Base-by-base conservation (phyloP, 345 rosid genomes). In the Eucalyptus curtisii region DNA sequence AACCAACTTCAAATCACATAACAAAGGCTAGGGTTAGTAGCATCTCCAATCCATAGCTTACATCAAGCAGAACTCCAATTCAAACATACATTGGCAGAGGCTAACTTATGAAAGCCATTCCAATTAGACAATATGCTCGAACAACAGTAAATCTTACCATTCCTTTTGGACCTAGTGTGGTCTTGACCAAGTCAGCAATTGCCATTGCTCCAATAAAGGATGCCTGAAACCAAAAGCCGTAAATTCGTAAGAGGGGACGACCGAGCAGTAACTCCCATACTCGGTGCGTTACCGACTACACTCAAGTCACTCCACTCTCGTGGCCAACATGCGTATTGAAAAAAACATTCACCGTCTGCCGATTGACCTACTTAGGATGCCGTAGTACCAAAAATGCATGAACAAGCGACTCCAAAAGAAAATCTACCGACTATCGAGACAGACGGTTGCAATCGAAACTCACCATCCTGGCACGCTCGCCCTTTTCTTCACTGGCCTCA, bases 121-220 rank as follows among this genome's bases (percentile, higher is more conserved):
- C 6, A 47, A 68, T 5, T 45, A 49, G 22, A 59, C 53, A 45
- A 50, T 37, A 90, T n/a, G 55, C 52, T 71, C 13, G 11, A 49
- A 17, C 7, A 81, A 53, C 37, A 27, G 79, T 22, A 86, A 92
- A 33, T 81, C 33, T 88, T 90, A 98, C 99, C 99, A 98, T 98
- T 86, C 99, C 99, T 92, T 98, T 98, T 2, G 99, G 99, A 44
- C 99, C 99, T 86, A 98, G 89, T 86, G 99, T 98, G 84, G 99
- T 94, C 94, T 98, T 98, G 31, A 98, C 97, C 90, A 98, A 93
- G 90, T 98, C 99, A 15, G 97, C 92, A 89, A 98, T 93, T 37
- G 99, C 99, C 95, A 96, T 97, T 71, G 98, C 99, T 91, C 99
- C 99, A 89, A 98, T 92, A 90, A 97, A 96, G 47, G 99, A 97